phyloP scores from a whole-genome alignment of 495 filamentous ascomycete genomes.

The Podospora didyma region DNA sequence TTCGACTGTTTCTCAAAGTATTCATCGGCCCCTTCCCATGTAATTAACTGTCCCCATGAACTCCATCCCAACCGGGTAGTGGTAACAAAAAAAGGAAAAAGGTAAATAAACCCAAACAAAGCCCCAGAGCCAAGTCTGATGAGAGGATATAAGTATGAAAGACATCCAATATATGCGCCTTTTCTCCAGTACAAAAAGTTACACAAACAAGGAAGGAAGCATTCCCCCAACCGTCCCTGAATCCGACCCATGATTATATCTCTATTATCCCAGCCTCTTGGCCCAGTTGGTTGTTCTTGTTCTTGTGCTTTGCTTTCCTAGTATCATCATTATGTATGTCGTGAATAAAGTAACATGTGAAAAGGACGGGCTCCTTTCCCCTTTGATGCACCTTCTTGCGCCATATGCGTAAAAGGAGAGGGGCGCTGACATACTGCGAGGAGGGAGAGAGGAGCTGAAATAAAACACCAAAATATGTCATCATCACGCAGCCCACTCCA shows the following conservation, averaged over 20 bases:
- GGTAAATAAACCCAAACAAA: neutral
- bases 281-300: too few species aligned
- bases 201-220: neutral
- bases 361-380: neutral
- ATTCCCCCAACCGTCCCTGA: neutral
- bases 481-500: slow-evolving; percentile 40
- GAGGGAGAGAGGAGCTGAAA: too few species aligned
- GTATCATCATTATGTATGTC: slow-evolving; percentile 22
- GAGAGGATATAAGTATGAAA: neutral
- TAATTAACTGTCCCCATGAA: too few species aligned
- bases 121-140: neutral
- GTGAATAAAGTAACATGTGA: slow-evolving; percentile 3
- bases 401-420: too few species aligned
- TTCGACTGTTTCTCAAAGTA: too few species aligned
- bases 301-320: neutral
- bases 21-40: too few species aligned
- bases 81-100: neutral
- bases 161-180: neutral
- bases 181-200: neutral
- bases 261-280: neutral
- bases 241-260: neutral
- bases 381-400: too few species aligned
- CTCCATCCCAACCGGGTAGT: too few species aligned
- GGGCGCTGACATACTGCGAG: too few species aligned
- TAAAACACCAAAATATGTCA: neutral